Percentiles rank a stretch among this genome's conserved stretches.
Evolutionary conservation across 2,329 filamentous ascomycete genomes (phyloP).

Genomic region (Ophiostoma pallidulum): DNA sequence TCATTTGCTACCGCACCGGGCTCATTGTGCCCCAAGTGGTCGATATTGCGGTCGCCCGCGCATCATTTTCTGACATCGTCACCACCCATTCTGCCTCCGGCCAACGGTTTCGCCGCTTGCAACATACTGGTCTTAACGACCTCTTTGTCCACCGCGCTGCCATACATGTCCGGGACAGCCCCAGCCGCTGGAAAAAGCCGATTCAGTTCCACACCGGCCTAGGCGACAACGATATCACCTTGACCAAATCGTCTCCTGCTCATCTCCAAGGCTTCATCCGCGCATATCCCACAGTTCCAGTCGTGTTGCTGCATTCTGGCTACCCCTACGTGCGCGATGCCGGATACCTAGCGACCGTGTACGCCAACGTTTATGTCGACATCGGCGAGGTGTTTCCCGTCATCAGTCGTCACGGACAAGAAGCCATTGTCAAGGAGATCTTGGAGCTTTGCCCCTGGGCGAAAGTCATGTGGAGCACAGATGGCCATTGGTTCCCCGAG

Average conservation of each 20-base stretch:
- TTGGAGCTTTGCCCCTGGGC: conserved; percentile 65
- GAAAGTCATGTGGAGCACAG: conserved; percentile 72
- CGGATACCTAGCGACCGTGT: conserved; percentile 68
- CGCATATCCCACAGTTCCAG: conserved; percentile 57
- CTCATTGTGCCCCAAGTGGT: conserved; percentile 46
- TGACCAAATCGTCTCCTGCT: conserved; percentile 62
- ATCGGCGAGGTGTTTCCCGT: conserved; percentile 76
- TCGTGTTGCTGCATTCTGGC: conserved; percentile 70
- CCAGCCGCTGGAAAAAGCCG: conserved; percentile 49
- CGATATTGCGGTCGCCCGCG: conserved; percentile 32
- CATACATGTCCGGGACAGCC: conserved; percentile 41
- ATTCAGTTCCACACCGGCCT: conserved; percentile 78
- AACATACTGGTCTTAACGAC: conserved; percentile 58
- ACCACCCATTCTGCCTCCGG: conserved; percentile 22
- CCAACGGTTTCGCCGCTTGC: conserved; percentile 40
- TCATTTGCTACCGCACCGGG: conserved; percentile 73
- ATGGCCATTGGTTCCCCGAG: conserved; percentile 71
- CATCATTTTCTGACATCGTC: conserved; percentile 30
- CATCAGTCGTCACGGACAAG: conserved; percentile 67
- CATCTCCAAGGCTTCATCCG: conserved; percentile 66
- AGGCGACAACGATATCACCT: conserved; percentile 67
- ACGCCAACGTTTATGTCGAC: conserved; percentile 72
- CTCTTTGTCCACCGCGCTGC: conserved; percentile 58
- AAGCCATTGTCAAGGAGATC: conserved; percentile 58
- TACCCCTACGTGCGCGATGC: conserved; percentile 75